These are phyloP conservation scores for Coemansia sp. DNA, from an alignment of 192 early-diverging fungal species.

Conservation along the genomic window DNA sequence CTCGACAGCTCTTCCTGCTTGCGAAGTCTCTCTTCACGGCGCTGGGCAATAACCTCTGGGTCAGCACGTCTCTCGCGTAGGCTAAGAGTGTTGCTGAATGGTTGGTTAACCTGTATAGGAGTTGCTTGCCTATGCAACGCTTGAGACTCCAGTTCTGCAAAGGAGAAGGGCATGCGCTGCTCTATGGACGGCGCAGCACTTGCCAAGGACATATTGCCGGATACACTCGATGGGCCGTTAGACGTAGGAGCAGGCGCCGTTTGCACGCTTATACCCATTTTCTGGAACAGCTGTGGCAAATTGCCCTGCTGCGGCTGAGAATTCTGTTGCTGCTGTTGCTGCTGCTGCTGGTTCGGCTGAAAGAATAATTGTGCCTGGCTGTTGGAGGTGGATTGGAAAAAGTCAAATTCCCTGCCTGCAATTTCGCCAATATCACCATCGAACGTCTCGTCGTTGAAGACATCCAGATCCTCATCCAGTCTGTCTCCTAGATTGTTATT, in stretches of 20 bases:
- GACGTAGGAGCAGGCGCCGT: background rate
- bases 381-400: slow-evolving; percentile 58
- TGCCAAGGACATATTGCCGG: background rate
- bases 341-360: slow-evolving; percentile 1
- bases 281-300: slow-evolving; percentile 21
- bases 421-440: slow-evolving; percentile 53
- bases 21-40: slow-evolving; percentile 35
- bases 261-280: slow-evolving; percentile 18
- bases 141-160: slow-evolving; percentile 74
- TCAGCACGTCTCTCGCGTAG: slow-evolving; percentile 11
- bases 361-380: slow-evolving; percentile 9
- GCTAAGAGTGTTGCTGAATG: background rate
- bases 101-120: slow-evolving; percentile 1
- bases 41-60: slow-evolving; percentile 27
- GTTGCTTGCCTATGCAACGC: slow-evolving; percentile 28
- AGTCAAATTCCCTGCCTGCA: slow-evolving; percentile 65
- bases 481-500: slow-evolving; percentile 60
- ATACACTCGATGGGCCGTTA: background rate
- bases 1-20: slow-evolving; percentile 60
- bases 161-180: slow-evolving; percentile 58
- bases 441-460: slow-evolving; percentile 77
- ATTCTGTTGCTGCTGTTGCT: slow-evolving; percentile 8
- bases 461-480: slow-evolving; percentile 68
- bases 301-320: slow-evolving; percentile 5
- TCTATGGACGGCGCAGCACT: background rate